These are phyloP conservation scores for Tolypocladium ovalisporum DNA, from an alignment of 2,329 filamentous ascomycete species.

Conservation along the genomic window DNA sequence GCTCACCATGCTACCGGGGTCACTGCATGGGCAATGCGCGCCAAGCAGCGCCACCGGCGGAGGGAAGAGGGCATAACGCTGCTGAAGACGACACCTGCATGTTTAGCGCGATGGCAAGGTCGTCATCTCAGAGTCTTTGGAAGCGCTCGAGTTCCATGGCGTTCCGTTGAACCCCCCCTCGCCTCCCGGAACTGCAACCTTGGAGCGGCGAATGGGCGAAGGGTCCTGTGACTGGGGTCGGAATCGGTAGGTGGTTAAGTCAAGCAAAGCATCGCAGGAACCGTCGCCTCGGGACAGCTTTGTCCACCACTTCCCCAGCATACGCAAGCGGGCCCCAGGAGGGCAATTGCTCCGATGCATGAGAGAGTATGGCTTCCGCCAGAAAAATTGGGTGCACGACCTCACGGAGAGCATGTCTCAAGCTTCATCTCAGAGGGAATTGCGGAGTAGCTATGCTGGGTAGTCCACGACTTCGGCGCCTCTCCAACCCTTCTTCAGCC, in stretches of 20 bases:
- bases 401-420: neutral
- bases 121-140: neutral
- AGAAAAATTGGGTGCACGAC: neutral
- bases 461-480: neutral
- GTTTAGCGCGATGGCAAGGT: neutral
- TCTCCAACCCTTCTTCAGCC: neutral
- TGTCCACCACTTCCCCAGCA: neutral
- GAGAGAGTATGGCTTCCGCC: neutral
- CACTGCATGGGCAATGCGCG: neutral
- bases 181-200: neutral
- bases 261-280: neutral
- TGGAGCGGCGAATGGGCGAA: neutral
- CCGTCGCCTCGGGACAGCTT: neutral
- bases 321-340: neutral
- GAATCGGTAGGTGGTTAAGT: neutral
- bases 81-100: neutral
- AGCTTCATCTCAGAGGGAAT: neutral
- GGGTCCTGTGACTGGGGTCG: neutral
- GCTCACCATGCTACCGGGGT: neutral
- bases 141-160: neutral
- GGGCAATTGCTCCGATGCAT: neutral
- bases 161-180: neutral
- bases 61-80: neutral
- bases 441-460: neutral
- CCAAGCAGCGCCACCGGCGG: neutral